Base-by-base conservation (phyloP, 176 grass and related monocot species). In the Triticum dicoccoides region DNA sequence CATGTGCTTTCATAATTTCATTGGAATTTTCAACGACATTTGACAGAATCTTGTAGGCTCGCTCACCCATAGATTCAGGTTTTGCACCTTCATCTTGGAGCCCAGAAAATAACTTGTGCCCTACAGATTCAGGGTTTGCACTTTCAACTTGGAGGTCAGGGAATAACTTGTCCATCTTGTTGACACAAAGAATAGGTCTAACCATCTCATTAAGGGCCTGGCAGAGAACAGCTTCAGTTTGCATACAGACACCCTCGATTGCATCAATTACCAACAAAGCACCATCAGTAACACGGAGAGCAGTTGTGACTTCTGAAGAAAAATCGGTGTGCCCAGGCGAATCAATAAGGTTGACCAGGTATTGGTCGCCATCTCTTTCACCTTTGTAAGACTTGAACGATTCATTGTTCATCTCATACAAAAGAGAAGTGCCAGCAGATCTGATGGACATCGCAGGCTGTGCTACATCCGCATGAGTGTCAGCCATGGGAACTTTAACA, bases 121-220 rank as follows among this genome's bases (percentile, higher is more conserved):
- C 30, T 30, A 30, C 30, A 30, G 30, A 30, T 30, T 30, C 30
- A 30, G 30, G 30, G 30, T 30, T 30, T 30, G 30, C 30, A 30
- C 30, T 30, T 30, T 90, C 91, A 80, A 80, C 82, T 41, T 93
- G 91, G 59, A 93, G 42, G 78, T 75, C 91, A n/a, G 87, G 24
- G 45, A 93, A 93, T 56, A 88, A 90, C 0, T 88, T 51, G 13
- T 93, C 91, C 85, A 93, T 88, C 87, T 90, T 93, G 65, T 93
- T 93, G 5, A 93, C 77, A 51, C 88, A 88, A 33, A 93, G 84
- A 0, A 93, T 59, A 41, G 85, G 62, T 2, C 0, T 65, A 65
- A 65, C 24, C 62, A 25, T 27, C 62, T 65, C 62, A 65, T 0
- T 6, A 65, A 65, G 24, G 4, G 62, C 62, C 2, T 65, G 4